Evolutionary conservation across 2,329 filamentous ascomycete genomes (phyloP).

Genomic region (Esteya vermicola): DNA sequence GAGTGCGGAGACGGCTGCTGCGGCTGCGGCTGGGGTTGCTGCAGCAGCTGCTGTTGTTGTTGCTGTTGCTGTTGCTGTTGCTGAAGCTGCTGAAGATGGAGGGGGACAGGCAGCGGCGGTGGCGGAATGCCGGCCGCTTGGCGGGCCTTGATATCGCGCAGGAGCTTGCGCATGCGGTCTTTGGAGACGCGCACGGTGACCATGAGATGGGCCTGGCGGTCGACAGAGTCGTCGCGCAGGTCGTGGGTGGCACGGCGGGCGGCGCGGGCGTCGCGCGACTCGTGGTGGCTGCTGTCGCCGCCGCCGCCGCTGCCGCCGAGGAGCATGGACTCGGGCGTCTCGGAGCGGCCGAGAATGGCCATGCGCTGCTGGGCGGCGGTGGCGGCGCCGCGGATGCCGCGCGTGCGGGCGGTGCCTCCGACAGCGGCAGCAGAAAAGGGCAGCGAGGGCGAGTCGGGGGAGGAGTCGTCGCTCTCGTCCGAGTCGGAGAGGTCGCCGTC

Average conservation of each 20-base stretch:
- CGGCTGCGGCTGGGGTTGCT: slow-evolving; percentile 18
- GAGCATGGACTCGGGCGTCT: slow-evolving; percentile 66
- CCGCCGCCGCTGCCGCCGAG: too few relatives aligned
- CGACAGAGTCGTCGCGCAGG: slow-evolving; percentile 43
- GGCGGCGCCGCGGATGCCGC: slow-evolving; percentile 80
- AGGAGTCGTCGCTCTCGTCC: slow-evolving; percentile 81
- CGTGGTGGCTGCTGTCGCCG: too few relatives aligned
- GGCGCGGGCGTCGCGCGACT: slow-evolving; percentile 55
- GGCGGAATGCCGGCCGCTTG: neutral
- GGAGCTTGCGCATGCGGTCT: slow-evolving; percentile 54
- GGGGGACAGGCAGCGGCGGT: neutral
- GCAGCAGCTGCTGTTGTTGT: slow-evolving; percentile 1
- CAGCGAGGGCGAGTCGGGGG: slow-evolving; percentile 70
- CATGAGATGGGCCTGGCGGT: slow-evolving; percentile 41
- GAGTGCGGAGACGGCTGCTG: slow-evolving; percentile 30
- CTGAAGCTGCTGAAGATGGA: neutral
- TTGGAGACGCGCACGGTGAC: slow-evolving; percentile 63
- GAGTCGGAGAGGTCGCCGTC: slow-evolving; percentile 73
- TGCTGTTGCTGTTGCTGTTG: neutral
- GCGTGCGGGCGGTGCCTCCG: slow-evolving; percentile 66
- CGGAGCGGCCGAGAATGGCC: slow-evolving; percentile 67
- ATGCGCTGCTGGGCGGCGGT: slow-evolving; percentile 78
- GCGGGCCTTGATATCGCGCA: slow-evolving; percentile 25
- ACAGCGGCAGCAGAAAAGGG: slow-evolving; percentile 40
- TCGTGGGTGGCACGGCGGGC: slow-evolving; percentile 46